Evolutionary conservation across 805 yeast species (phyloP).

Genomic region (Saccharomycopsis javanensis): DNA sequence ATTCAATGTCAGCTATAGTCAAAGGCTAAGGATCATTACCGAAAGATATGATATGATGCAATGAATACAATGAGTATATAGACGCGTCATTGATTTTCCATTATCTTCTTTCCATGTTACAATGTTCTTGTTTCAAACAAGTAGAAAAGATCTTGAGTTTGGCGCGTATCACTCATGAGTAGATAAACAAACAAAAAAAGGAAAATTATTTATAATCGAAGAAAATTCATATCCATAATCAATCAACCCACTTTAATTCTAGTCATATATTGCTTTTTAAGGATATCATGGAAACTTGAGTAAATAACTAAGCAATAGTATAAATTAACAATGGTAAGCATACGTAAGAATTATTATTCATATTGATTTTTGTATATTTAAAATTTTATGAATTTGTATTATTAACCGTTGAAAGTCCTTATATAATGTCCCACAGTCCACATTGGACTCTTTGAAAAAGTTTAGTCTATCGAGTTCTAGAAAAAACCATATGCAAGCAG

Average conservation of each 20-base stretch:
- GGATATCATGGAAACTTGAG: too few relatives aligned
- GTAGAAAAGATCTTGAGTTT: background rate
- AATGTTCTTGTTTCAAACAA: background rate
- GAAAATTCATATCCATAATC: background rate
- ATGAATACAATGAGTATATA: too few relatives aligned
- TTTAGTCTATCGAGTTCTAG: slow-evolving; percentile 69
- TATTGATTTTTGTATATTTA: background rate
- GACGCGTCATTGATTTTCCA: background rate
- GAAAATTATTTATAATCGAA: background rate
- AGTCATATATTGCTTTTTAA: too few relatives aligned
- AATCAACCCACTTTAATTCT: too few relatives aligned
- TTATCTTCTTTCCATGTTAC: background rate
- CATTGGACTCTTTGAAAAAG: slow-evolving; percentile 50
- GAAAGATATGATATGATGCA: too few relatives aligned
- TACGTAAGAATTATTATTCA: background rate
- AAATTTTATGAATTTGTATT: background rate
- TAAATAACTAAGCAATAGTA: too few relatives aligned
- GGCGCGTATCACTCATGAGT: background rate
- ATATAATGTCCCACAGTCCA: slow-evolving; percentile 54
- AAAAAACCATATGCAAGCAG: slow-evolving; percentile 48
- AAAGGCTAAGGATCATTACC: too few relatives aligned
- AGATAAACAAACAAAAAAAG: background rate
- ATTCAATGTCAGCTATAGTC: too few relatives aligned
- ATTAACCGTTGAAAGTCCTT: slow-evolving; percentile 31
- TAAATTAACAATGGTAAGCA: background rate